Base-by-base conservation (phyloP, 768 basidiomycete genomes). In the Russula olivacea region DNA sequence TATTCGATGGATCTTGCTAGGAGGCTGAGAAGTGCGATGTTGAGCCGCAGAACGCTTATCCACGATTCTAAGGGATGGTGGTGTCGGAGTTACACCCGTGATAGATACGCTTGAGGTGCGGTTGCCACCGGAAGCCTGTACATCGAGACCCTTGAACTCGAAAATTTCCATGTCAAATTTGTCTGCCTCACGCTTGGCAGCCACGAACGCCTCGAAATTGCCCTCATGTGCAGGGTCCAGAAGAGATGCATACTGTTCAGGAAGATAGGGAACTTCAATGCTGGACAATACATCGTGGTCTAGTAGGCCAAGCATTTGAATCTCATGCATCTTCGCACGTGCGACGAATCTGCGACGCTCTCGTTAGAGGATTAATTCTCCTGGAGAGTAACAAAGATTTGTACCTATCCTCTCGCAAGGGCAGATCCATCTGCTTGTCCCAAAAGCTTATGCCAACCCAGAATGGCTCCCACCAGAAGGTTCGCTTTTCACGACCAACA, bases 291-390 rank as follows among this genome's bases (percentile, higher is more conserved):
- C 87, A 68, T 96, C 93, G 68, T 95, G 91, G 67, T 93, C 93
- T 49, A 96, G 78, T 10, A 96, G 77, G 7, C 95, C 95, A 1
- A 97, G 81, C 90, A 92, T 95, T 70, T 97, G 90, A 43, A 97
- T 93, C 71, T 95, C 91, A 69, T 93, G 91, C 93, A 97, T 96
- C 76, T 92, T 91, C n/a, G 91, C 93, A 34, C 96, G 85, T 6
- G 93, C 88, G 28, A 98, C 79, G 71, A 98, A 98, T 64, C 96
- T 94, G 67, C 68, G 28, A 45, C 19, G 43, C 61, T 34, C 55
- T 40, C 34, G 48, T 63, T 23, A 25, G 36, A 17, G 52, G 2
- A 23, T 50, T 21, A 17, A 30, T 40, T 40, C 30, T 17, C 23
- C n/a, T 52, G n/a, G 23, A 57, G 4, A 45, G 21, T 32, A 36